A percentile compares a stretch with the other conserved stretches of the same genome.
These are phyloP conservation scores for Sicyos edulis DNA, from an alignment of 306 rosid species.

Conservation along the genomic window DNA sequence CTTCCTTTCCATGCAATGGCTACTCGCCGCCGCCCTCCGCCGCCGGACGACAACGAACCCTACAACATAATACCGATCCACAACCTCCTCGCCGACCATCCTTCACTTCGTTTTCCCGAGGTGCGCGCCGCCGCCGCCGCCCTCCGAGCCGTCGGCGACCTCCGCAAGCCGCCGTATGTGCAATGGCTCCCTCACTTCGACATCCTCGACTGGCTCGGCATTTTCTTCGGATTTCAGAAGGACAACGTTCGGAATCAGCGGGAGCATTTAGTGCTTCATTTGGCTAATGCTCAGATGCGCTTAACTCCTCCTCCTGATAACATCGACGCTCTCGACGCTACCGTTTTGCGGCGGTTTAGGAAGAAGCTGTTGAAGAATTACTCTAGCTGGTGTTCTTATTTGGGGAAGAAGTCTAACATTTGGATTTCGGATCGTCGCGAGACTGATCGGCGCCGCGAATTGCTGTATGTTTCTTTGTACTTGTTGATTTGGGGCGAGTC, in stretches of 20 bases:
- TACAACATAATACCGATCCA: constrained; percentile 83
- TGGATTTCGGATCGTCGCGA: constrained; percentile 63
- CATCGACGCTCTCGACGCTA: constrained; percentile 60
- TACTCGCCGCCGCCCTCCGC: constrained; percentile 32
- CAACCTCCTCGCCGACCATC: constrained; percentile 86
- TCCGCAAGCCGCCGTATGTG: constrained; percentile 58
- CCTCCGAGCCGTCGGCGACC: constrained; percentile 56
- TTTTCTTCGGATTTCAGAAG: constrained; percentile 72
- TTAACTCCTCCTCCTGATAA: constrained; percentile 92
- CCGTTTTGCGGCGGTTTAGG: constrained; percentile 65
- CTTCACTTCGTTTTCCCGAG: constrained; percentile 79
- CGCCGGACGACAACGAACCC: constrained; percentile 37
- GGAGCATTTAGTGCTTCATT: constrained; percentile 86
- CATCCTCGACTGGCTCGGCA: constrained; percentile 85
- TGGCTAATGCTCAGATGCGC: constrained; percentile 95
- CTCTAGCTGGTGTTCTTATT: constrained; percentile 70
- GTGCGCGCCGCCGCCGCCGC: constrained; percentile 79
- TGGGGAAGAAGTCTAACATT: constrained; percentile 72
- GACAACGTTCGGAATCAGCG: constrained; percentile 93
- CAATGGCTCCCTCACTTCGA: constrained; percentile 68
- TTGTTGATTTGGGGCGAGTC: constrained; percentile 94
- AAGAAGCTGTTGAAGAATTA: constrained; percentile 67
- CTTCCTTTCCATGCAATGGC: constrained; percentile 20
- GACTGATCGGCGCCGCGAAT: constrained; percentile 65
- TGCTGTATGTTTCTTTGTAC: constrained; percentile 68